These are phyloP conservation scores for Pochonia chlamydosporia DNA, from an alignment of 2,329 filamentous ascomycete species.

Conservation along the genomic window DNA sequence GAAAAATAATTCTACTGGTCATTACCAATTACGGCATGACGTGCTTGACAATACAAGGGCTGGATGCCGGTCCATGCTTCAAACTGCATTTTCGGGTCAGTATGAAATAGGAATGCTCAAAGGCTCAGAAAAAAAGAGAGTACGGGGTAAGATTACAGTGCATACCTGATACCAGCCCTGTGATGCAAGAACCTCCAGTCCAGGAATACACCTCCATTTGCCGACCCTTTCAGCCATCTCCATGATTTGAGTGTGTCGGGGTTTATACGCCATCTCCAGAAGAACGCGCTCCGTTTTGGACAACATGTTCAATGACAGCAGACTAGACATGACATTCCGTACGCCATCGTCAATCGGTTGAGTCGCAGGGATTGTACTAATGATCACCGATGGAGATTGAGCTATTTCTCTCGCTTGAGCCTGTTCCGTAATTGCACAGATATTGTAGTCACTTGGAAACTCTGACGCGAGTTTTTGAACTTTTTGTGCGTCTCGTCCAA, in stretches of 20 bases:
- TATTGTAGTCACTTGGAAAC: constrained; percentile 69
- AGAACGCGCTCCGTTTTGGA: constrained; percentile 50
- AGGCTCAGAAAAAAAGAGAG: neutral
- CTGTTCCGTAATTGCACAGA: constrained; percentile 53
- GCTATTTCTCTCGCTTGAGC: constrained; percentile 41
- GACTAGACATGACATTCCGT: constrained; percentile 53
- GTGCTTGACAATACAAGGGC: constrained; percentile 65
- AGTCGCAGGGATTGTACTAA: constrained; percentile 89
- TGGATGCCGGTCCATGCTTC: constrained; percentile 79
- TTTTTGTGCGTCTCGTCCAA: constrained; percentile 69
- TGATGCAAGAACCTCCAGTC: constrained; percentile 80
- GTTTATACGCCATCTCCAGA: constrained; percentile 96
- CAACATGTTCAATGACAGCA: constrained; percentile 35
- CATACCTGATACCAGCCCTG: constrained; percentile 84
- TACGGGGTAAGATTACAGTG: constrained; percentile 10
- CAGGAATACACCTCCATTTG: constrained; percentile 79
- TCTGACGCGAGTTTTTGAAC: constrained; percentile 60
- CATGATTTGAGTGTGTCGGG: constrained; percentile 77
- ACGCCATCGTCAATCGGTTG: constrained; percentile 70
- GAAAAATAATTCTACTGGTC: neutral
- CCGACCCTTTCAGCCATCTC: constrained; percentile 64
- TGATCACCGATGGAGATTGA: constrained; percentile 58
- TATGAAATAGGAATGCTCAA: neutral
- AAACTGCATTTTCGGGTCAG: constrained; percentile 44
- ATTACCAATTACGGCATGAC: constrained; percentile 48